Evolutionary conservation across 192 early-diverging fungal species (phyloP).

Genomic region (Coemansia sp.): DNA sequence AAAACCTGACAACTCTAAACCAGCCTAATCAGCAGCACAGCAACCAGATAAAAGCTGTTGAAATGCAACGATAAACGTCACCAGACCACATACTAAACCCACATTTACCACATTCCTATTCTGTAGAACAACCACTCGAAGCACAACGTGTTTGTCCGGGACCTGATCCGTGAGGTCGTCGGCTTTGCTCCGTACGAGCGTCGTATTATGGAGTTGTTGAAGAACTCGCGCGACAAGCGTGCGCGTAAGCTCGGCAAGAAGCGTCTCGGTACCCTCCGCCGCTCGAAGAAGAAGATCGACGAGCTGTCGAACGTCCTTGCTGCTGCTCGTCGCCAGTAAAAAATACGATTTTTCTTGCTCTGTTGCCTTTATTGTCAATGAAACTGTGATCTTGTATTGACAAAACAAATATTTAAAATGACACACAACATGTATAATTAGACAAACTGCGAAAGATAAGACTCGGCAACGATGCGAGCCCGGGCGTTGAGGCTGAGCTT

Average conservation of each 20-base stretch:
- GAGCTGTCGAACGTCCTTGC: slow-evolving; percentile 92
- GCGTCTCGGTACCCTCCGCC: slow-evolving; percentile 92
- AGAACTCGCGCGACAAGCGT: slow-evolving; percentile 99
- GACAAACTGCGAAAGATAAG: slow-evolving; percentile 56
- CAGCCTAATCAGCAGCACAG: neutral
- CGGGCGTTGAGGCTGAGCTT: slow-evolving; percentile 91
- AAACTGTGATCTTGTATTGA: neutral
- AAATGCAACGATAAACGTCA: no score
- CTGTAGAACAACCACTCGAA: slow-evolving; percentile 62
- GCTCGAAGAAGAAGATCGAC: slow-evolving; percentile 99
- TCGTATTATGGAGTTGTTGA: slow-evolving; percentile 99
- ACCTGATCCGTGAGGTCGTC: slow-evolving; percentile 93
- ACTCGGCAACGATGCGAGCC: slow-evolving; percentile 86
- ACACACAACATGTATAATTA: slow-evolving; percentile 2
- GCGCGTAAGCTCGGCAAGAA: slow-evolving; percentile 98
- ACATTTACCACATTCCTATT: neutral
- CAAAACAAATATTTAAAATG: neutral
- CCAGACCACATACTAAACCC: neutral
- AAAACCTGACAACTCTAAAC: neutral
- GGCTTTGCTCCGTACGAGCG: slow-evolving; percentile 99
- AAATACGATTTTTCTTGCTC: slow-evolving; percentile 4
- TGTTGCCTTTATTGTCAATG: slow-evolving; percentile 6
- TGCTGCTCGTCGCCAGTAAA: slow-evolving; percentile 78
- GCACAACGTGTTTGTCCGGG: slow-evolving; percentile 88
- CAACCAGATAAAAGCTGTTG: no score